Conservation (phyloP, 1,139 yeast species). For the Cylindricascospora bacillispora region DNA sequence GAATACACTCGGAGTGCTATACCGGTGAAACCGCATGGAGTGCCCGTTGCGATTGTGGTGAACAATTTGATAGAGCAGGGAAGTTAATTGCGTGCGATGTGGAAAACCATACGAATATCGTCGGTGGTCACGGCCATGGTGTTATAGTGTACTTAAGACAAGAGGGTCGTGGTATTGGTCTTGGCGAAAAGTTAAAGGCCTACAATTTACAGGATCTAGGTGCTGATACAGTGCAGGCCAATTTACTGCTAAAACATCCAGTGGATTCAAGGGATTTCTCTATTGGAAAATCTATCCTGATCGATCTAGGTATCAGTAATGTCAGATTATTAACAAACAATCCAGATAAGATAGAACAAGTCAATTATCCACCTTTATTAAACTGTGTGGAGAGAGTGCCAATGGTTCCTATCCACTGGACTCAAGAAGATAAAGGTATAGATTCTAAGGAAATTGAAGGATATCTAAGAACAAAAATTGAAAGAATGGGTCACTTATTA, state of each 20-base stretch:
- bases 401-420: conserved; percentile 95
- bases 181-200: conserved; percentile 93
- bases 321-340: conserved; percentile 82
- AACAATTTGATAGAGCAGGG: conserved; percentile 97
- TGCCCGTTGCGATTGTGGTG: conserved; percentile 98
- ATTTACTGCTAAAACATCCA: conserved; percentile 83
- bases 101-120: conserved; percentile 18
- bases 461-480: conserved; percentile 83
- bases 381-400: conserved; percentile 65
- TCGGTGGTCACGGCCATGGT: conserved; percentile 69
- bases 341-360: conserved; percentile 92
- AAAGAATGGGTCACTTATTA: conserved; percentile 91
- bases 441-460: conserved; percentile 81
- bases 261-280: conserved; percentile 93
- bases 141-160: conserved; percentile 93
- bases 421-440: conserved; percentile 49
- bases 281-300: conserved; percentile 81
- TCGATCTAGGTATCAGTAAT: conserved; percentile 64
- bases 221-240: conserved; percentile 97
- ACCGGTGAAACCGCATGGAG: conserved; percentile 99
- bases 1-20: conserved; percentile 95
- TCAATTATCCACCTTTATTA: conserved; percentile 26
- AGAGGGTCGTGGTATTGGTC: conserved; percentile 97
- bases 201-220: conserved; percentile 95
- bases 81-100: conserved; percentile 47